Conservation (phyloP, 345 rosid genomes). For the Gynandropsis gynandra region DNA sequence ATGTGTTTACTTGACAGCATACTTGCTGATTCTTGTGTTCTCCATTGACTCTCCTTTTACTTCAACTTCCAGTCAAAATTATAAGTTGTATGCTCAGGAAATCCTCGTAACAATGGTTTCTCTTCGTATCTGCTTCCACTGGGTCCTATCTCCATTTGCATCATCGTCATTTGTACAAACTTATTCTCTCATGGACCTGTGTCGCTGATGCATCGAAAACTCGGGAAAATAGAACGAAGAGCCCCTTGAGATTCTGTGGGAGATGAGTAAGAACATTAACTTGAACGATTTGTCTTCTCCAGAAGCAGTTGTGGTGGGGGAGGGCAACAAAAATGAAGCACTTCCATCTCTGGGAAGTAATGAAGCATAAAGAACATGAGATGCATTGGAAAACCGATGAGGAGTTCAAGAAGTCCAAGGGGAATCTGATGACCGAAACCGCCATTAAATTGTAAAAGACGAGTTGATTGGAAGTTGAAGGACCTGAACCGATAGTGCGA, state of each 20-base stretch:
- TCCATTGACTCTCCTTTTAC: no score
- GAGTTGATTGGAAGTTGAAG: no score
- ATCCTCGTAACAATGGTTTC: conserved; percentile 23
- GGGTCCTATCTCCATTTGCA: conserved; percentile 4
- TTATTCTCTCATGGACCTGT: neutral
- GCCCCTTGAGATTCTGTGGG: conserved; percentile 28
- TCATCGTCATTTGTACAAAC: conserved; percentile 13
- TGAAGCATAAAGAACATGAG: no score
- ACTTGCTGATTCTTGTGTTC: no score
- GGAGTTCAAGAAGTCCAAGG: no score
- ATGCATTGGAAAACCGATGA: no score
- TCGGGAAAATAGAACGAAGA: conserved; percentile 11
- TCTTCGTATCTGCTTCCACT: conserved; percentile 21
- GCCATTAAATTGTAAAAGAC: no score
- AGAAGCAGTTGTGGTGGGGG: conserved; percentile 37
- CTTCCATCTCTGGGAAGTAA: conserved; percentile 14
- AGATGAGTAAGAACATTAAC: conserved; percentile 36
- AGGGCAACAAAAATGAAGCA: conserved; percentile 19
- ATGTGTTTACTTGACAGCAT: no score
- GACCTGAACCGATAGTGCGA: no score
- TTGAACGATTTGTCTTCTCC: conserved; percentile 28
- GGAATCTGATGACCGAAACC: no score
- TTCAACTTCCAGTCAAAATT: neutral
- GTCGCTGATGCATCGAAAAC: no score
- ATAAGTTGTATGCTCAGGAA: neutral